phyloP scores from a whole-genome alignment of 2,329 filamentous ascomycete species.

The Aulographum hederae region DNA sequence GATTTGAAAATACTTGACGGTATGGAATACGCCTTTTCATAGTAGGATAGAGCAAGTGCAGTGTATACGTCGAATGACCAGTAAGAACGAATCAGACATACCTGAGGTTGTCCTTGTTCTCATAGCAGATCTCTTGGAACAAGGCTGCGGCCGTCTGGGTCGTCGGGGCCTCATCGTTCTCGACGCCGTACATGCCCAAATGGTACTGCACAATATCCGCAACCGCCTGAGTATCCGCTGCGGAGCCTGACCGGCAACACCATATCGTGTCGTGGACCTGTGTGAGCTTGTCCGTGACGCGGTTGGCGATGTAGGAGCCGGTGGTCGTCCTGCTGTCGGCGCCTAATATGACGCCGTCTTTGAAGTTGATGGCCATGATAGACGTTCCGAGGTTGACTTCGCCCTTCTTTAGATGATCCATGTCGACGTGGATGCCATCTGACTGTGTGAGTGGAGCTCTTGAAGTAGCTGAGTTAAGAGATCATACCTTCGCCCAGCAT shows the following conservation, averaged over 20 bases:
- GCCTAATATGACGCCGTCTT: constrained; percentile 92
- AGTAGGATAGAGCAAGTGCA: too few relatives aligned
- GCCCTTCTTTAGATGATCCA: constrained; percentile 96
- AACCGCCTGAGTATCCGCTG: constrained; percentile 92
- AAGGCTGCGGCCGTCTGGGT: constrained; percentile 90
- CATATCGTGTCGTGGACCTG: constrained; percentile 98
- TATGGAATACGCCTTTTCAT: too few relatives aligned
- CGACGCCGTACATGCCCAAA: constrained; percentile 77
- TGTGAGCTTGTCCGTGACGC: constrained; percentile 98
- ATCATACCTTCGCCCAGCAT: constrained; percentile 21
- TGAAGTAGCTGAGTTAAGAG: constrained; percentile 7
- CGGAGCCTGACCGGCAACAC: constrained; percentile 96
- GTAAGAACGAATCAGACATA: constrained; percentile 20
- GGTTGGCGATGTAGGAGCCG: constrained; percentile 94
- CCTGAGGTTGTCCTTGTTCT: constrained; percentile 89
- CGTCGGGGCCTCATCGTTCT: constrained; percentile 75
- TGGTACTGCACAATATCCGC: constrained; percentile 97
- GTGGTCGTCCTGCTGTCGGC: constrained; percentile 96
- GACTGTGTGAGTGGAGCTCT: constrained; percentile 6
- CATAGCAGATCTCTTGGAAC: constrained; percentile 96
- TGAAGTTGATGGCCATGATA: constrained; percentile 98
- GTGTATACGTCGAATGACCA: too few relatives aligned
- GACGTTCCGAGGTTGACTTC: constrained; percentile 83
- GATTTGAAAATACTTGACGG: too few relatives aligned
- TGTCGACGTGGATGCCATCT: constrained; percentile 99